Evolutionary conservation across 805 yeast genomes (phyloP), one percentile per base, ranked within the genome.

Genomic region (Helenozyma baotianmanensis): DNA sequence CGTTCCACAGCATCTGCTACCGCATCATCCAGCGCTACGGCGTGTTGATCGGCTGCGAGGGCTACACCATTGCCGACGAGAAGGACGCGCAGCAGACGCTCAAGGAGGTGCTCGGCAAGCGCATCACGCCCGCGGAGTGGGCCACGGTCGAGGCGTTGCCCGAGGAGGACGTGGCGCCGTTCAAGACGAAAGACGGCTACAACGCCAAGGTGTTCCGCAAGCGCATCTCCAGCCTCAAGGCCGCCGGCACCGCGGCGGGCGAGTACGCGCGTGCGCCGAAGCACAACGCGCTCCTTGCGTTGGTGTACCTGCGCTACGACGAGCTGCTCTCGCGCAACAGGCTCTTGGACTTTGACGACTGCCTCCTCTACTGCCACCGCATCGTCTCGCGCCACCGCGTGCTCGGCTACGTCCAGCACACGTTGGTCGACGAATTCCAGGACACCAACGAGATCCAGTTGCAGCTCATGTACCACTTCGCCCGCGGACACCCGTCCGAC

Each of bases 351-450:
- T 90, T 87, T 56, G 97, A 90, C 53, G 96, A 88, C 51, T 67
- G 92, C 33, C 61, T 92, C 19, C 49, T 85, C 26, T 56, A 63
- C 26, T 70, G 87, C 14, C 61, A 65, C 38, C 56, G 61, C 11
- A 60, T 89, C 9, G 51, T 89, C 10, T 40, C 59, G 0, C 43
- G 55, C 19, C 69, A 71, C 21, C 61, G 72, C 0, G 71, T 76
- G 17, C 57, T 79, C 17, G 62, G 64, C 3, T 58, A 63, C 30
- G 58, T 82, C 3, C 63, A 75, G 41, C 92, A 87, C 48, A 87
- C 88, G 0, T 62, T 90, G 13, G 86, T 92, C 6, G 98, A 90
- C 59, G 98, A 90, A 58, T 90, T 88, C 49, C 97, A 90, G 60
- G 98, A 92, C 48, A 88, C 97, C 0, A 86, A 83, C 47, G 65